Evolutionary conservation across 1,139 yeast genomes (phyloP).

Genomic region (Lodderomyces margitis): DNA sequence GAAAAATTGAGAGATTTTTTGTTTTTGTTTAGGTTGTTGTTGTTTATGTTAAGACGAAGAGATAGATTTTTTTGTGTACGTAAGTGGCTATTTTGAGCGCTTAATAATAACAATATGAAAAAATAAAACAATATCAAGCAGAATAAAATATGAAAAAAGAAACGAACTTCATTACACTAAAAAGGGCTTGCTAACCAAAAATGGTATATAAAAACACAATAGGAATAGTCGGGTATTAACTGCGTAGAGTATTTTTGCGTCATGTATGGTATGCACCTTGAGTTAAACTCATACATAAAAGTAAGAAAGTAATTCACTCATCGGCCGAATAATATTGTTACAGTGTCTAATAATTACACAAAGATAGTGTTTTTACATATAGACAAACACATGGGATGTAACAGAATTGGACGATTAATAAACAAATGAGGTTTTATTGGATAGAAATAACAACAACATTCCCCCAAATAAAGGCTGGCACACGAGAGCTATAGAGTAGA

Average conservation of each 20-base stretch:
- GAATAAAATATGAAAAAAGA: background rate
- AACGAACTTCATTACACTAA: background rate
- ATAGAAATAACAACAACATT: background rate
- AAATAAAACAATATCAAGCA: background rate
- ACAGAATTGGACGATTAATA: background rate
- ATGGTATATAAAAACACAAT: too few relatives aligned
- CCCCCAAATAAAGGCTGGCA: too few relatives aligned
- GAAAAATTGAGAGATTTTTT: too few relatives aligned
- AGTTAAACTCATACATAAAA: background rate
- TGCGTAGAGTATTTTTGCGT: background rate
- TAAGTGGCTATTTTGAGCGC: too few relatives aligned
- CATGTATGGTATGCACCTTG: background rate
- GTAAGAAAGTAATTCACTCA: background rate
- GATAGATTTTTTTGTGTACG: too few relatives aligned
- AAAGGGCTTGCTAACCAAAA: background rate
- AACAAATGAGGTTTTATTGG: background rate
- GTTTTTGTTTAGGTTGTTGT: too few relatives aligned
- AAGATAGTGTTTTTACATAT: background rate
- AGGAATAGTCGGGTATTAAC: background rate
- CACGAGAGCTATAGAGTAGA: too few relatives aligned
- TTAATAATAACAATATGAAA: too few relatives aligned
- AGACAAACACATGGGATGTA: background rate
- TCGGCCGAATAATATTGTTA: background rate
- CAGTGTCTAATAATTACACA: constrained; percentile 2
- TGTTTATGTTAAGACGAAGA: too few relatives aligned